Evolutionary conservation across 2,329 filamentous ascomycete species (phyloP).

Genomic region (Monosporascus sp.): DNA sequence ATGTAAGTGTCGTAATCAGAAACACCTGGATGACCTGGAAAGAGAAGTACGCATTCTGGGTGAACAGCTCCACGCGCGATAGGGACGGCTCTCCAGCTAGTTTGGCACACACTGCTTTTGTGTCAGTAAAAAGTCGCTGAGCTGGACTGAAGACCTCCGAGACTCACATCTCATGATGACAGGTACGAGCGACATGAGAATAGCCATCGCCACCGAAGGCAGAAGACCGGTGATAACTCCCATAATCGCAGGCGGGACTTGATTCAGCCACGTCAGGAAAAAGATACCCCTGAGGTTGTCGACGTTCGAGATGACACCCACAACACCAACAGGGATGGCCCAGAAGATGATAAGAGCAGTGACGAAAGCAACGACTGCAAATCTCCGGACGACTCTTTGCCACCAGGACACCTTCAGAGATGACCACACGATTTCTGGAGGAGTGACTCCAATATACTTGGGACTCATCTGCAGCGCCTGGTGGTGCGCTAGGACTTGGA

Average conservation of each 20-base stretch:
- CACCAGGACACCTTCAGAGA: slow-evolving; percentile 82
- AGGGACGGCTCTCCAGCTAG: slow-evolving; percentile 73
- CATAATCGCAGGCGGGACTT: slow-evolving; percentile 65
- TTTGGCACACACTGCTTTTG: slow-evolving; percentile 62
- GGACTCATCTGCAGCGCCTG: slow-evolving; percentile 82
- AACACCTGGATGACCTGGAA: slow-evolving; percentile 93
- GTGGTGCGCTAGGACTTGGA: slow-evolving; percentile 82
- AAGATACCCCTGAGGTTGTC: slow-evolving; percentile 58
- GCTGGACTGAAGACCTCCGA: not conserved
- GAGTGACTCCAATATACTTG: slow-evolving; percentile 76
- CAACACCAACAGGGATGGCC: slow-evolving; percentile 67
- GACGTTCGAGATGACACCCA: slow-evolving; percentile 84
- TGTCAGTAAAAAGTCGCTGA: slow-evolving; percentile 9
- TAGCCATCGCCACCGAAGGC: slow-evolving; percentile 70
- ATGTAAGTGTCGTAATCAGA: slow-evolving; percentile 76
- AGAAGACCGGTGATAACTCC: slow-evolving; percentile 82
- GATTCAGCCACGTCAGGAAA: slow-evolving; percentile 67
- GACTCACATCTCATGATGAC: slow-evolving; percentile 69
- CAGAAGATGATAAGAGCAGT: slow-evolving; percentile 82
- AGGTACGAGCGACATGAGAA: slow-evolving; percentile 83
- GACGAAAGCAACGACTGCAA: slow-evolving; percentile 67
- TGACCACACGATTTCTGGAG: slow-evolving; percentile 80
- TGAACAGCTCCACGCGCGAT: slow-evolving; percentile 78
- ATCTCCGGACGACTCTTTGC: slow-evolving; percentile 71
- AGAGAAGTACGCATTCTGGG: slow-evolving; percentile 85